phyloP scores from a whole-genome alignment of 352 stramenopile species.

The Thraustochytrium striatum region DNA sequence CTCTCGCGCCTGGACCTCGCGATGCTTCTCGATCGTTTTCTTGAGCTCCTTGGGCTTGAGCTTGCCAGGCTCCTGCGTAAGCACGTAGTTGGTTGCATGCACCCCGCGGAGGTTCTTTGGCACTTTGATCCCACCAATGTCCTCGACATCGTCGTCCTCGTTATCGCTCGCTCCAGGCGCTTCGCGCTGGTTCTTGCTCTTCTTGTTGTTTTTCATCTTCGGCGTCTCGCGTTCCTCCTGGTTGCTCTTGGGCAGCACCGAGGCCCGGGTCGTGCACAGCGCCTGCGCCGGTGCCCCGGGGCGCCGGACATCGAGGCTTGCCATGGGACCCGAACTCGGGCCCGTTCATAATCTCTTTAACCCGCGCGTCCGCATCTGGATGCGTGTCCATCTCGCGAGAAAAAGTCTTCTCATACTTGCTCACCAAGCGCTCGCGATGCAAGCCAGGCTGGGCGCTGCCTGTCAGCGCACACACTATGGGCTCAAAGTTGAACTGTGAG shows the following conservation, averaged over 20 bases:
- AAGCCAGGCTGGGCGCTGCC: slow-evolving; percentile 63
- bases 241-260: not conserved
- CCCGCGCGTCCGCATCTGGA: not conserved
- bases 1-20: slow-evolving; percentile 64
- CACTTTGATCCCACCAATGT: slow-evolving; percentile 61
- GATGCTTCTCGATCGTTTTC: slow-evolving; percentile 72
- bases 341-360: slow-evolving; percentile 7
- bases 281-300: not conserved
- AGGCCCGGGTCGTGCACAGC: no score
- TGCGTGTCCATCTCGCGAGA: not conserved
- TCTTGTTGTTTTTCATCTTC: slow-evolving; percentile 11
- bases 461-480: slow-evolving; percentile 63
- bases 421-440: not conserved
- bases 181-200: not conserved
- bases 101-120: slow-evolving; percentile 63
- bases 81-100: slow-evolving; percentile 69
- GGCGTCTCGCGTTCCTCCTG: not conserved
- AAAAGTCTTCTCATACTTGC: not conserved
- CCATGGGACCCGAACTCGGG: not conserved
- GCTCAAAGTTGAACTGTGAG: slow-evolving; percentile 70
- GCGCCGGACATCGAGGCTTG: not conserved
- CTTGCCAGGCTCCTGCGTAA: slow-evolving; percentile 79
- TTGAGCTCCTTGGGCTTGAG: slow-evolving; percentile 81
- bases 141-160: not conserved
- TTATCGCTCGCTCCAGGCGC: not conserved